These are phyloP conservation scores for Diaporthe sp. DNA, from an alignment of 2,329 filamentous ascomycete genomes.

Conservation along the genomic window DNA sequence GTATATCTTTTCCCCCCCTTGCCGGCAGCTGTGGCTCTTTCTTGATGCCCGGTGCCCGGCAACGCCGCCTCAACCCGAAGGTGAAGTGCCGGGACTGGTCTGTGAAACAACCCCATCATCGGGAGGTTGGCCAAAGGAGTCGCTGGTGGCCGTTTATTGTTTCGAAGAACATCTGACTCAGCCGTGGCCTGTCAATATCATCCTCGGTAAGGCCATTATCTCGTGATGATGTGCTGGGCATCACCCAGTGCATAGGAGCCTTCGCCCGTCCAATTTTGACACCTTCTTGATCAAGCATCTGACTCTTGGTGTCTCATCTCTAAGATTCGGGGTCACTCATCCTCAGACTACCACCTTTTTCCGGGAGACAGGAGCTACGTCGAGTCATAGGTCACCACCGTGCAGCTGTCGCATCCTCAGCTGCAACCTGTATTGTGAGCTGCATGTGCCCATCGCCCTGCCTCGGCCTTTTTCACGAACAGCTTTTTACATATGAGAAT, in stretches of 20 bases:
- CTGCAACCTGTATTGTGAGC: too few species aligned
- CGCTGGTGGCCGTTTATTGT: slow-evolving; percentile 22
- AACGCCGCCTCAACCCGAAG: neutral
- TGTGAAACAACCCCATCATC: slow-evolving; percentile 20
- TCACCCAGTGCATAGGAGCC: neutral
- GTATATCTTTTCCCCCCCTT: neutral
- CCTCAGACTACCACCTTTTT: neutral
- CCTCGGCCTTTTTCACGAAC: neutral
- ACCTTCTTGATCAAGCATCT: slow-evolving; percentile 1
- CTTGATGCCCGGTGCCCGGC: neutral
- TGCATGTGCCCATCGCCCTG: neutral
- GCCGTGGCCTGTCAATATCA: slow-evolving; percentile 19
- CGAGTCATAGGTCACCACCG: neutral
- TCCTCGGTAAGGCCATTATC: slow-evolving; percentile 22
- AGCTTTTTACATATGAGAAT: neutral
- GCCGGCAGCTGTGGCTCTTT: neutral
- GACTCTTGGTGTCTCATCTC: slow-evolving; percentile 7
- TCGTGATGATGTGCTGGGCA: slow-evolving; percentile 5
- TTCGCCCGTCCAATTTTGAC: neutral
- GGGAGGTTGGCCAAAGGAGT: neutral
- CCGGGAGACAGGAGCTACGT: too few species aligned
- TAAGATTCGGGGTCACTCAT: neutral
- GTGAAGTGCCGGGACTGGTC: slow-evolving; percentile 25
- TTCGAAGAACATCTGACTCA: slow-evolving; percentile 27
- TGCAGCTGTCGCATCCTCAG: neutral